Evolutionary conservation across 73 alveolate species (phyloP).

Genomic region (Paramecium sexaurelia): DNA sequence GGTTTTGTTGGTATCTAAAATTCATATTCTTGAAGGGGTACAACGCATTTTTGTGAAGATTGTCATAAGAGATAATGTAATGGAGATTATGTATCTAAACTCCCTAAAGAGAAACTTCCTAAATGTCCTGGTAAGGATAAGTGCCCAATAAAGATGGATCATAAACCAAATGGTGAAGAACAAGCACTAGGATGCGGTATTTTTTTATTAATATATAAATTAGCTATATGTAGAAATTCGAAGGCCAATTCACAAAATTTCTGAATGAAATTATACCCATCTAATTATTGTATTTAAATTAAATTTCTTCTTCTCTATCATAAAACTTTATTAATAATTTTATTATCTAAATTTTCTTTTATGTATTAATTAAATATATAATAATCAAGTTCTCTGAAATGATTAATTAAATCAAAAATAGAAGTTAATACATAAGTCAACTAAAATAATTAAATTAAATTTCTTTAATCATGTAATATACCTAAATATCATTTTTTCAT

Average conservation of each 20-base stretch:
- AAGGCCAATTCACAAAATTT: slow-evolving; percentile 46
- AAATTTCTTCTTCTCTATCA: too few relatives aligned
- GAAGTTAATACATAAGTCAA: too few relatives aligned
- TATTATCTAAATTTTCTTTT: background rate
- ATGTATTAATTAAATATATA: too few relatives aligned
- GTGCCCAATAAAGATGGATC: slow-evolving; percentile 91
- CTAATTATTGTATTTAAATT: background rate
- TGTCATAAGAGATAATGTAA: slow-evolving; percentile 94
- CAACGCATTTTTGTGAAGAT: slow-evolving; percentile 98
- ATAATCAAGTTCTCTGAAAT: too few relatives aligned
- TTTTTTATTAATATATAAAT: background rate
- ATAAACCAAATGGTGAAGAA: slow-evolving; percentile 98
- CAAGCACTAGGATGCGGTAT: slow-evolving; percentile 95
- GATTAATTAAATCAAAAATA: too few relatives aligned
- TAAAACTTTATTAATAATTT: background rate
- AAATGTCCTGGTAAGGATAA: slow-evolving; percentile 82
- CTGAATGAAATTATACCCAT: background rate
- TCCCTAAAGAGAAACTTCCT: slow-evolving; percentile 12
- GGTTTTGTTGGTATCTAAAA: slow-evolving; percentile 99
- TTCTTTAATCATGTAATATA: too few relatives aligned
- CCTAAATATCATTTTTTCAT: too few relatives aligned
- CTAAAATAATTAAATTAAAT: too few relatives aligned
- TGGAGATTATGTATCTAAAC: slow-evolving; percentile 84
- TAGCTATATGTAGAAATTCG: slow-evolving; percentile 86
- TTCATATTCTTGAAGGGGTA: slow-evolving; percentile 76